Evolutionary conservation across 106 monocot genomes (phyloP), one percentile per base, ranked within the genome.

Genomic region (Posidonia australis): DNA sequence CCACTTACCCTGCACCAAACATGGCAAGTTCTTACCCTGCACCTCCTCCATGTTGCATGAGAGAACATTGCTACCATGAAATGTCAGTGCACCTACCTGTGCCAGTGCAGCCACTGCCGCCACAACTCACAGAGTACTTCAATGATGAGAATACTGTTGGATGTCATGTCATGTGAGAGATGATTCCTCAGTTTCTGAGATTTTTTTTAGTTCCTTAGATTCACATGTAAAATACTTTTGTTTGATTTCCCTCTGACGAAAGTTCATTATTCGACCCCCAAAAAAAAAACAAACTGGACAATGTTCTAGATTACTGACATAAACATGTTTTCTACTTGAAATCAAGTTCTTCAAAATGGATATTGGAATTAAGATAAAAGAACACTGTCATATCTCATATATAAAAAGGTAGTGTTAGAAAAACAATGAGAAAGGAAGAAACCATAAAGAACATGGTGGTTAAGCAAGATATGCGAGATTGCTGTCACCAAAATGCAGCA

Each of bases 91-190:
- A 60, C 58, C 68, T 46, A 19, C 19, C 21, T 9, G 53, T 44
- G 14, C 70, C 45, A 27, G 25, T 65, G 26, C 77, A 67, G 30
- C 31, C 67, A 49, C 68, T 61, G 6, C 44, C 73, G 20, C 59
- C 67, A 2, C 76, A 65, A 10, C 54, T 91, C 20, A 54, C 51
- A 1, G 88, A 92, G 52, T 92, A 83, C 74, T 92, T 92, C 82
- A 83, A 82, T 54, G 92, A 92, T 46, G 92, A 92, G 12, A 92
- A 92, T 62, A 80, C 92, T 0, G 76, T 63, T 25, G 87, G 92
- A 28, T 92, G 92, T 62, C 18, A 42, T 29, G 69, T 92, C 7
- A 92, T 92, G 92, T 92, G 28, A 58, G 16, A 26, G 58, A 16
- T 10, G 27, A 27, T 29, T 13, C 16, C 16, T 7, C 13, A 17